Evolutionary conservation across 768 basidiomycete genomes (phyloP), one percentile per base, ranked within the genome.

Genomic region (Leccinum obscurum): DNA sequence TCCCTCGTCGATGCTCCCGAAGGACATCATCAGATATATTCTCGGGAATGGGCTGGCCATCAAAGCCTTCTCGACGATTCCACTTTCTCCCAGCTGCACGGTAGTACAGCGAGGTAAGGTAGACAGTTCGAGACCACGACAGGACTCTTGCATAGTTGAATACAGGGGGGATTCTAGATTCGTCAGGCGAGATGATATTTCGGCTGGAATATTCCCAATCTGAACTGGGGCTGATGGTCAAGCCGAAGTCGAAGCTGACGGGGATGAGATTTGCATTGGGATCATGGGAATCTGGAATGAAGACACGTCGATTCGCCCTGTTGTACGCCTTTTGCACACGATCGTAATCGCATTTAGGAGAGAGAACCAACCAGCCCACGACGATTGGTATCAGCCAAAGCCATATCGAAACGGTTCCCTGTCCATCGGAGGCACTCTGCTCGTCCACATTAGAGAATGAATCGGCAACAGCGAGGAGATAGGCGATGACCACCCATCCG

Each of bases 351-450:
- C 76, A 77, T 59, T 80, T 75, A 0, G 78, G 78, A 0, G 78
- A 76, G 6, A 80, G 59, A 52, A 77, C 70, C 6, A 80, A 63
- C 76, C 78, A 81, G 4, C 78, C 76, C 5, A 76, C 61, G 8
- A 79, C 74, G 5, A 81, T 62, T 0, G 79, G 72, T 7, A 81
- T 41, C 26, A 81, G 69, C 78, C 79, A 82, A 6, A 81, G 62
- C 78, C 78, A 82, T 15, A 76, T 63, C 1, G 75, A 75, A 6
- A 76, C 78, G 10, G 76, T 75, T 20, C 72, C 76, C 56, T 78
- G 72, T 0, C 79, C 78, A 37, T 70, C 76, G 1, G 71, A 67
- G 34, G 2, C 22, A 22, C 22, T 22, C 2, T 22, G 22, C 22
- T 22, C 22, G 22, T 22, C 22, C 22, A 22, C 22, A 22, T 22